Percentiles rank a stretch among this genome's conserved stretches.
phyloP scores from a whole-genome alignment of 805 yeast species.

The Metschnikowia cubensis region DNA sequence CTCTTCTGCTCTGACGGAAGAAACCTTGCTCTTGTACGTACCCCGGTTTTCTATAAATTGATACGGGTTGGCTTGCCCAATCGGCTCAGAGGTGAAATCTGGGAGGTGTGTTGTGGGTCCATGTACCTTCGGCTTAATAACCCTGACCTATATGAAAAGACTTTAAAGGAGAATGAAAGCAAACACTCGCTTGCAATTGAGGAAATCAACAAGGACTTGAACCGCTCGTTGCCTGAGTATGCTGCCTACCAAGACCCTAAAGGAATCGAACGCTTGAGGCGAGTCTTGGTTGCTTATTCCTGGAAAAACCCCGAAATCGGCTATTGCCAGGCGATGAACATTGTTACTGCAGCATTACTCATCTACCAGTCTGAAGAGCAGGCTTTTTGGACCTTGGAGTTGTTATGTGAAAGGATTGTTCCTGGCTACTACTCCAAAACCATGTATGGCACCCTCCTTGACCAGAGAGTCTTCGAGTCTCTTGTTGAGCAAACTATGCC shows the following conservation, averaged over 20 bases:
- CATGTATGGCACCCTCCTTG: slow-evolving; percentile 94
- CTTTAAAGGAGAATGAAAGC: slow-evolving; percentile 59
- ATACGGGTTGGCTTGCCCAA: slow-evolving; percentile 94
- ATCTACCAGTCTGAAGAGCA: slow-evolving; percentile 94
- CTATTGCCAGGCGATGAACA: slow-evolving; percentile 98
- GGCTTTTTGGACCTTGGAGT: slow-evolving; percentile 88
- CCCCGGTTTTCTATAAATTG: slow-evolving; percentile 74
- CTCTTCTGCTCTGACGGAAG: slow-evolving; percentile 81
- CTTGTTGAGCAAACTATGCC: slow-evolving; percentile 90
- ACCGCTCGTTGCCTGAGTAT: slow-evolving; percentile 92
- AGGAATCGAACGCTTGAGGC: slow-evolving; percentile 79
- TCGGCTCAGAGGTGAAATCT: slow-evolving; percentile 87
- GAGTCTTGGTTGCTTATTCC: slow-evolving; percentile 89
- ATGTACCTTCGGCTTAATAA: slow-evolving; percentile 67
- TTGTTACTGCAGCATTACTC: slow-evolving; percentile 73
- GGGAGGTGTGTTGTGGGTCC: slow-evolving; percentile 92
- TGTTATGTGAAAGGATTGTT: slow-evolving; percentile 75
- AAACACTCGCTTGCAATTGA: slow-evolving; percentile 81
- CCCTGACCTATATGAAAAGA: slow-evolving; percentile 51
- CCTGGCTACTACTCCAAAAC: slow-evolving; percentile 97
- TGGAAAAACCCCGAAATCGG: slow-evolving; percentile 98
- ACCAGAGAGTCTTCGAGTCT: slow-evolving; percentile 89
- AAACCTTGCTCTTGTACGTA: slow-evolving; percentile 69
- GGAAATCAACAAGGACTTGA: slow-evolving; percentile 93
- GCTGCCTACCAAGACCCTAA: slow-evolving; percentile 85